A percentile compares a stretch with the other conserved stretches of the same genome.
Evolutionary conservation across 768 basidiomycete genomes (phyloP).

Genomic region (Boletus vermiculosoides): DNA sequence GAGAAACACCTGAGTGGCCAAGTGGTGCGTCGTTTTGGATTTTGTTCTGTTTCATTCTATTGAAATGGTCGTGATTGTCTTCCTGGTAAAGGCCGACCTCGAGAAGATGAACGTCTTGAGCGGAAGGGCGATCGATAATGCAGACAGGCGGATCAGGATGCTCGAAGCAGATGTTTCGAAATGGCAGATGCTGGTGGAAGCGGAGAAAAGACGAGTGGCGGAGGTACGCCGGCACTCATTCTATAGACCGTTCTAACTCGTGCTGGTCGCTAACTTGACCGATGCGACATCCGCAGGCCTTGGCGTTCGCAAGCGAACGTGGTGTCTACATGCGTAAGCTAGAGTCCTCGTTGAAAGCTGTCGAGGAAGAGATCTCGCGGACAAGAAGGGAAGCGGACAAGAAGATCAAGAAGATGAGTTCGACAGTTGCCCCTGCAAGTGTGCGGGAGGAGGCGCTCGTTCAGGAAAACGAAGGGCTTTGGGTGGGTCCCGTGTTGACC

Average conservation of each 20-base stretch:
- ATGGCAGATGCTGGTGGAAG: slow-evolving; percentile 35
- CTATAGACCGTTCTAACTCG: background rate
- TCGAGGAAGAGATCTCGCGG: slow-evolving; percentile 49
- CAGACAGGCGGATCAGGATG: slow-evolving; percentile 26
- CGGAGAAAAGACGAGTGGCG: slow-evolving; percentile 37
- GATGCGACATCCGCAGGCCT: slow-evolving; percentile 25
- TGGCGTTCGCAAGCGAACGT: slow-evolving; percentile 32
- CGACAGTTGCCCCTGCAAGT: slow-evolving; percentile 31
- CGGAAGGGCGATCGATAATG: slow-evolving; percentile 31
- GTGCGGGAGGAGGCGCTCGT: slow-evolving; percentile 38
- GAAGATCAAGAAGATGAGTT: slow-evolving; percentile 44
- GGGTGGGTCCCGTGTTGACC: slow-evolving; percentile 41
- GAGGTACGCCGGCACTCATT: slow-evolving; percentile 36
- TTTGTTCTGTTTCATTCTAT: background rate
- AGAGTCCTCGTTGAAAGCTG: slow-evolving; percentile 15
- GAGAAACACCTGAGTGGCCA: slow-evolving; percentile 60
- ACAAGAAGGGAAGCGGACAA: slow-evolving; percentile 53
- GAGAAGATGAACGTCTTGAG: slow-evolving; percentile 44
- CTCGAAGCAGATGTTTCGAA: slow-evolving; percentile 36
- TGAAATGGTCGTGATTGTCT: background rate
- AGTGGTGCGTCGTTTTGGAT: slow-evolving; percentile 46
- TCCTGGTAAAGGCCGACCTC: slow-evolving; percentile 34
- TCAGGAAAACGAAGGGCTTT: slow-evolving; percentile 54
- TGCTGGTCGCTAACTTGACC: background rate
- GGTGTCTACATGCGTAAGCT: slow-evolving; percentile 24